Evolutionary conservation across 768 basidiomycete species (phyloP).

Genomic region (Mycena olivaceomarginata): DNA sequence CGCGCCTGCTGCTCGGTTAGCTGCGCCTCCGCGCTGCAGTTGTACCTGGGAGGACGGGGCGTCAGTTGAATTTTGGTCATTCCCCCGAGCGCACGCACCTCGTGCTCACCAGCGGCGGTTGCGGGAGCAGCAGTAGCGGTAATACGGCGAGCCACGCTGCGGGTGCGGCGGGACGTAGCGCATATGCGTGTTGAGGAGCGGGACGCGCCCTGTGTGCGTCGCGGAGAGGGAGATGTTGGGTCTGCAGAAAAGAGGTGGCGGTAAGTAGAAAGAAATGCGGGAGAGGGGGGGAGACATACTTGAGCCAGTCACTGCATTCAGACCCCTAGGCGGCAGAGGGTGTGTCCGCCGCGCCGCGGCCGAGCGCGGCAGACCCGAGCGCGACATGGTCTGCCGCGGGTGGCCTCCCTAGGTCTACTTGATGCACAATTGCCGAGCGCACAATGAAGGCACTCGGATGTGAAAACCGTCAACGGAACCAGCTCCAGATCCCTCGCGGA

Average conservation of each 20-base stretch:
- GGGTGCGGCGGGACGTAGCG: slow-evolving; percentile 95
- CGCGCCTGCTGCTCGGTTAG: slow-evolving; percentile 58
- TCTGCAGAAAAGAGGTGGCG: slow-evolving; percentile 57
- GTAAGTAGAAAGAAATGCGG: slow-evolving; percentile 22
- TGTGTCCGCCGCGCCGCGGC: too few relatives aligned
- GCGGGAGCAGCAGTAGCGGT: slow-evolving; percentile 92
- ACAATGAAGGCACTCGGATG: too few relatives aligned
- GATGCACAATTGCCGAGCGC: too few relatives aligned
- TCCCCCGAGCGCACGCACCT: neutral
- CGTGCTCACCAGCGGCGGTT: slow-evolving; percentile 59
- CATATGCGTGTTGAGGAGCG: slow-evolving; percentile 73
- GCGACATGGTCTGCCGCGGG: too few relatives aligned
- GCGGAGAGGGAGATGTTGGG: slow-evolving; percentile 88
- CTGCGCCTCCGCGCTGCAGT: slow-evolving; percentile 58
- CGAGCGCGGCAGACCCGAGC: too few relatives aligned
- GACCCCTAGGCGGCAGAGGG: too few relatives aligned
- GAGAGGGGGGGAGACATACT: slow-evolving; percentile 67
- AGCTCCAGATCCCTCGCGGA: too few relatives aligned
- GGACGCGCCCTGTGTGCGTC: slow-evolving; percentile 63
- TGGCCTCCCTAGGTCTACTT: too few relatives aligned
- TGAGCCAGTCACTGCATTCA: too few relatives aligned
- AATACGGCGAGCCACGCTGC: slow-evolving; percentile 90
- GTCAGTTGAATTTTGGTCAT: neutral
- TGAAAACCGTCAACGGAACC: too few relatives aligned
- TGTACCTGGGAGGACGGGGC: slow-evolving; percentile 47